A percentile compares a stretch with the other conserved stretches of the same genome.
Conservation (phyloP, 495 filamentous ascomycete species). For the Penicillium salamii region DNA sequence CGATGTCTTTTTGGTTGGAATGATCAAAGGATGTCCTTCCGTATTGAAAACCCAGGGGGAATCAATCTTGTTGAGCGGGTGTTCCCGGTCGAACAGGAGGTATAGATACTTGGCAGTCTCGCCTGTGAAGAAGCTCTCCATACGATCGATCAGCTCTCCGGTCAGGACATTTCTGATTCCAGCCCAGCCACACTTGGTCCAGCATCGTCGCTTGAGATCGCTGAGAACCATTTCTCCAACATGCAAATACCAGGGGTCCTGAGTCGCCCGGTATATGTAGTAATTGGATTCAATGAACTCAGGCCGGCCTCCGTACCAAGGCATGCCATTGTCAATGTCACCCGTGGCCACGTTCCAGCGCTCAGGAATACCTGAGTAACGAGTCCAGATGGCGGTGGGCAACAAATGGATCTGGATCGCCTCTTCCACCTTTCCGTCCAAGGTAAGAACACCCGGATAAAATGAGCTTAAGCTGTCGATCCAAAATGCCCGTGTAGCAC, state of each 20-base stretch:
- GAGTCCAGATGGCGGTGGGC: slow-evolving; percentile 88
- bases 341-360: slow-evolving; percentile 88
- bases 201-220: slow-evolving; percentile 86
- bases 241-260: slow-evolving; percentile 93
- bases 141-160: slow-evolving; percentile 87
- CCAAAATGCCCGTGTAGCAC: slow-evolving; percentile 80
- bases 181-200: slow-evolving; percentile 92
- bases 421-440: slow-evolving; percentile 86
- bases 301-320: slow-evolving; percentile 92
- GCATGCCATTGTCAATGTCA: slow-evolving; percentile 78
- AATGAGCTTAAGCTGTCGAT: slow-evolving; percentile 93
- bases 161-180: slow-evolving; percentile 89
- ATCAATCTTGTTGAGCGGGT: slow-evolving; percentile 85
- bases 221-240: slow-evolving; percentile 92
- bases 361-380: slow-evolving; percentile 89
- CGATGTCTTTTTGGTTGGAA: slow-evolving; percentile 56
- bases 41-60: slow-evolving; percentile 90
- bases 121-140: slow-evolving; percentile 98
- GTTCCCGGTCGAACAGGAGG: slow-evolving; percentile 77
- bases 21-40: slow-evolving; percentile 89
- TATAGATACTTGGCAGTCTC: slow-evolving; percentile 96
- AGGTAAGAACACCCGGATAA: slow-evolving; percentile 85
- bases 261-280: slow-evolving; percentile 87
- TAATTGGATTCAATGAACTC: slow-evolving; percentile 97
- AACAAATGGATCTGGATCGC: slow-evolving; percentile 85